Evolutionary conservation across 192 early-diverging fungal genomes (phyloP), one percentile per base, ranked within the genome.

Genomic region (Kappamyces sp.): DNA sequence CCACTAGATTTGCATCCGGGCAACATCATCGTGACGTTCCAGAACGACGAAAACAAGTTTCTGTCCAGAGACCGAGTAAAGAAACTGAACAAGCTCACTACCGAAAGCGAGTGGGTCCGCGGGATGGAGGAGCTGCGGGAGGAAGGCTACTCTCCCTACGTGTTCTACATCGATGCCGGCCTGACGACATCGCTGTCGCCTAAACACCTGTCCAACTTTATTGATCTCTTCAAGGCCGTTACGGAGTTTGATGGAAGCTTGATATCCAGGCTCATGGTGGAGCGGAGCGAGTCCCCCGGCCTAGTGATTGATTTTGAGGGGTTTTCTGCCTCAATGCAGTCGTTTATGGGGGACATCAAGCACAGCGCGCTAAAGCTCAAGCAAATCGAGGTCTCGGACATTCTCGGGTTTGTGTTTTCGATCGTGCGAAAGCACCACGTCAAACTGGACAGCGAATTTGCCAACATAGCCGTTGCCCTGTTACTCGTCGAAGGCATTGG

Each of bases 401-500:
- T 98, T 13, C 75, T 98, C n/a, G 57, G 67, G 3, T 79, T 78
- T 3, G 92, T 94, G 2, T 88, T 93, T 78, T 59, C 72, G 35
- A 90, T 90, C 80, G 93, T 96, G 2, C 79, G 93, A n/a, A 72
- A 74, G 3, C 91, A 98, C 68, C 91, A 91, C 60, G 93, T 98
- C 0, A 85, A 88, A 51, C 75, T 98, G 51, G 96, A 94, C 64
- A 91, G 93, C 0, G 93, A 95, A 62, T 98, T 97, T 74, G 86
- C 90, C 5, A 97, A 95, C 72, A 86, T 96, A 12, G 84, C 92
- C 5, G 84, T 98, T 40, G 84, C 88, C 5, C 90, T 95, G 57
- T 80, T 97, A 74, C 77, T 98, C 54, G 67, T 98, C 1, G 96
- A 98, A 68, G 96, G 96, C 0, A 90, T 98, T 68, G 96, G 96